Evolutionary conservation across 2,329 filamentous ascomycete genomes (phyloP), one percentile per base, ranked within the genome.

Genomic region (Microcyclosporella mali): DNA sequence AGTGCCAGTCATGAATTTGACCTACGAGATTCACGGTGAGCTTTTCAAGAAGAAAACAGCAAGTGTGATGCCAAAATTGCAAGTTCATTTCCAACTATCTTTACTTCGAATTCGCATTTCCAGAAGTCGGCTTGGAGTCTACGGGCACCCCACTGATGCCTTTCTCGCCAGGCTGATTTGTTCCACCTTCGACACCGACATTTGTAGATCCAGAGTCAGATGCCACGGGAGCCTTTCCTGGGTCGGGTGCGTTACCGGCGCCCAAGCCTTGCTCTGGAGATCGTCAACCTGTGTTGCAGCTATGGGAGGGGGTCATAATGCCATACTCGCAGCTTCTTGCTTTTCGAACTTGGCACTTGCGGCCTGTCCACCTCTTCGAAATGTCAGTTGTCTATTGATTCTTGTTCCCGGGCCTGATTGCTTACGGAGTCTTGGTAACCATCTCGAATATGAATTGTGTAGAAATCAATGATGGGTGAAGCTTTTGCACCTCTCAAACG

Each of bases 91-190:
- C n/a, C n/a, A n/a, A n/a, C n/a, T n/a, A n/a, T n/a, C 27, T 33
- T 33, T 45, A 54, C 50, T 56, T 56, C 55, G 55, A 56, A 44
- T 58, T 60, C 46, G 52, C 49, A 9, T 46, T 47, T 33, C 42
- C 40, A 1, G 34, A 37, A 31, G 51, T 44, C 9, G 51, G 46
- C 43, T 51, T 38, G 4, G 44, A 43, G 27, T 51, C 50, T 2
- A 62, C 57, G n/a, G 57, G 51, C 37, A 53, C 54, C 16, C 59
- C 60, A 18, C 41, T 51, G 39, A 62, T 60, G 12, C 60, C 61
- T 55, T 64, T 59, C 50, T 63, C 61, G n/a, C 62, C 62, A 1
- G 58, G 59, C 43, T 57, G 55, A 46, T 64, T 62, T 15, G 50
- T 49, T 9, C 54, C 52, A 2, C 50, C 48, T 15, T 57, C 49